Percentiles rank a stretch among this genome's conserved stretches.
Evolutionary conservation across 2,329 filamentous ascomycete species (phyloP).

Genomic region (Dryadomyces quercus-mongolicae): DNA sequence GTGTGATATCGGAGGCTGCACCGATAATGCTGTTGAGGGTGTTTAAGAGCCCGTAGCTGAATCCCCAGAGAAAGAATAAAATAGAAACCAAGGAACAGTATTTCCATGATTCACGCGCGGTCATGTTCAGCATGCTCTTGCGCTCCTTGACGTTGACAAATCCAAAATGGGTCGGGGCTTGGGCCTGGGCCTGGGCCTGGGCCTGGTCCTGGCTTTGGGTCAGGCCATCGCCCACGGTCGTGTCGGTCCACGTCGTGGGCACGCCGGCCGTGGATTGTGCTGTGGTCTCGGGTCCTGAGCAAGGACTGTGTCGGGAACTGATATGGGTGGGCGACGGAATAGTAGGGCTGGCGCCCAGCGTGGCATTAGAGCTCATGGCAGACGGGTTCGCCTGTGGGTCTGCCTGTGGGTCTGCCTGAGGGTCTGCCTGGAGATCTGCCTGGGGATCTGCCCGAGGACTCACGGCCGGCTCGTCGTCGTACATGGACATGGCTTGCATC

Average conservation of each 20-base stretch:
- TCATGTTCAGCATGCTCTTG: slow-evolving; percentile 59
- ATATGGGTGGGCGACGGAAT: not conserved
- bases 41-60: slow-evolving; percentile 79
- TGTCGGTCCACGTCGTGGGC: not conserved
- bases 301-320: not conserved
- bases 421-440: too few species aligned
- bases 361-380: not conserved
- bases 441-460: too few species aligned
- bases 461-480: too few species aligned
- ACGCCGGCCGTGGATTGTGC: not conserved
- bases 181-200: not conserved
- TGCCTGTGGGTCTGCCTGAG: too few species aligned
- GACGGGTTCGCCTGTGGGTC: too few species aligned
- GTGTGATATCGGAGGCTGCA: slow-evolving; percentile 45
- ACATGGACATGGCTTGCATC: not conserved
- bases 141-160: slow-evolving; percentile 60
- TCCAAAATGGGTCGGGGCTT: slow-evolving; percentile 52
- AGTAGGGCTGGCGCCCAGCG: not conserved
- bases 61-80: slow-evolving; percentile 75
- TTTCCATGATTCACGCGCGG: slow-evolving; percentile 51
- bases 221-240: not conserved
- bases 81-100: slow-evolving; percentile 66
- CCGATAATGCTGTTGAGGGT: slow-evolving; percentile 65
- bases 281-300: not conserved
- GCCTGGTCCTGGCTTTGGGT: not conserved